phyloP scores from a whole-genome alignment of 2,329 filamentous ascomycete genomes.

The Dothideomycetes sp. region DNA sequence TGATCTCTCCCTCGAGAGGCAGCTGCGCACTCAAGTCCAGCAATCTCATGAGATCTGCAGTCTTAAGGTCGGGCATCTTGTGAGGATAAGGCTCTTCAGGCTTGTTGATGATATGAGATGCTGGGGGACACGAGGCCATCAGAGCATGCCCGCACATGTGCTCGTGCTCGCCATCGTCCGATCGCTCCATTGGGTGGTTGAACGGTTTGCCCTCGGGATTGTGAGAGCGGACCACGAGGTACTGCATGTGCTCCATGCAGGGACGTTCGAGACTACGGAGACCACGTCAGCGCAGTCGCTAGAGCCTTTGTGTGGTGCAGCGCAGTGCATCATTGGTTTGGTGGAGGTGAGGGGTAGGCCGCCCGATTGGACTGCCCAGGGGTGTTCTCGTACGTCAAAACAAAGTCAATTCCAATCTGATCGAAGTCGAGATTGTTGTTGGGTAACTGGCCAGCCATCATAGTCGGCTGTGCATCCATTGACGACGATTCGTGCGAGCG shows the following conservation, averaged over 20 bases:
- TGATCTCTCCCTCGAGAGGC: slow-evolving; percentile 72
- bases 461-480: slow-evolving; percentile 6
- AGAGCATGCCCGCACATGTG: slow-evolving; percentile 70
- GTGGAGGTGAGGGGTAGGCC: slow-evolving; percentile 52
- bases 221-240: slow-evolving; percentile 52
- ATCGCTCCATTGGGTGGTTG: slow-evolving; percentile 26
- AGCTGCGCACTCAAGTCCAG: slow-evolving; percentile 75
- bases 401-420: slow-evolving; percentile 79
- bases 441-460: slow-evolving; percentile 16
- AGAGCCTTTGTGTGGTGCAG: slow-evolving; percentile 5
- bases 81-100: slow-evolving; percentile 49
- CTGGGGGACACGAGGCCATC: slow-evolving; percentile 84
- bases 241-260: slow-evolving; percentile 85
- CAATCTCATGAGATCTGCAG: slow-evolving; percentile 66
- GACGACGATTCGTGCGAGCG: slow-evolving; percentile 6
- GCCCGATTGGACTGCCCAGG: slow-evolving; percentile 18
- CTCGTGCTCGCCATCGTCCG: slow-evolving; percentile 46
- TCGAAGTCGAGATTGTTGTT: slow-evolving; percentile 54
- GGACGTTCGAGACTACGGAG: slow-evolving; percentile 67
- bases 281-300: slow-evolving; percentile 9
- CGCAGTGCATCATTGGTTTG: slow-evolving; percentile 31
- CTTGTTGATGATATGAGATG: slow-evolving; percentile 45
- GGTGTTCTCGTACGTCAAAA: slow-evolving; percentile 64
- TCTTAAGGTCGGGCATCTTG: slow-evolving; percentile 70
- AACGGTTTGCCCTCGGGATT: slow-evolving; percentile 27